Percentiles rank a stretch among this genome's conserved stretches.
Evolutionary conservation across 1,284 basidiomycete species (phyloP).

Genomic region (Fomitopsis schrenkii): DNA sequence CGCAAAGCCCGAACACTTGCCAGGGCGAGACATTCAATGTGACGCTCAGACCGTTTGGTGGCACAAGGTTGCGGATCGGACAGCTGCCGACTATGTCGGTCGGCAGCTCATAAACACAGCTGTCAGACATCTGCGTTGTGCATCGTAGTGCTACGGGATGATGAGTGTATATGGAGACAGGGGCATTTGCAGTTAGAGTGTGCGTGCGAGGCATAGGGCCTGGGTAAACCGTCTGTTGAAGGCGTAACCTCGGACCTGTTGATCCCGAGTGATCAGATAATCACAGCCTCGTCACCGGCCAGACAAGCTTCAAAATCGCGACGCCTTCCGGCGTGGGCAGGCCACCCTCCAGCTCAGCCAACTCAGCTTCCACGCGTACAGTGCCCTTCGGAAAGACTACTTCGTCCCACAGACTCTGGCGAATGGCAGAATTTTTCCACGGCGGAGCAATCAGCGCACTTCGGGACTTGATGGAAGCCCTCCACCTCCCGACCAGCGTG

Average conservation of each 20-base stretch:
- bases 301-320: background rate
- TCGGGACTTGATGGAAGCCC: conserved; percentile 11
- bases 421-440: conserved; percentile 26
- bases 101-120: background rate
- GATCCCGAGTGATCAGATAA: background rate
- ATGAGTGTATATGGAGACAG: background rate
- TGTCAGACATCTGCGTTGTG: background rate
- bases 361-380: conserved; percentile 29
- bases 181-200: background rate
- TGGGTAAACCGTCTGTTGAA: background rate
- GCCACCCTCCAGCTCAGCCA: background rate
- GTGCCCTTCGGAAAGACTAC: conserved; percentile 34
- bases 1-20: conserved; percentile 39
- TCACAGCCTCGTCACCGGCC: background rate
- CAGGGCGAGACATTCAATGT: conserved; percentile 40
- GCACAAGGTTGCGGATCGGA: conserved; percentile 20
- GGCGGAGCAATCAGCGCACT: conserved; percentile 8
- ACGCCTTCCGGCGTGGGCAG: background rate
- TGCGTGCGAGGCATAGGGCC: background rate
- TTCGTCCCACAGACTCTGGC: conserved; percentile 41
- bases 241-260: background rate
- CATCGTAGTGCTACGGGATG: background rate
- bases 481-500: conserved; percentile 22
- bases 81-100: conserved; percentile 1
- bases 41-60: conserved; percentile 49